Percentiles rank a stretch among this genome's conserved stretches.
Evolutionary conservation across 441 rosid genomes (phyloP).

Genomic region (Isatis lusitanica): DNA sequence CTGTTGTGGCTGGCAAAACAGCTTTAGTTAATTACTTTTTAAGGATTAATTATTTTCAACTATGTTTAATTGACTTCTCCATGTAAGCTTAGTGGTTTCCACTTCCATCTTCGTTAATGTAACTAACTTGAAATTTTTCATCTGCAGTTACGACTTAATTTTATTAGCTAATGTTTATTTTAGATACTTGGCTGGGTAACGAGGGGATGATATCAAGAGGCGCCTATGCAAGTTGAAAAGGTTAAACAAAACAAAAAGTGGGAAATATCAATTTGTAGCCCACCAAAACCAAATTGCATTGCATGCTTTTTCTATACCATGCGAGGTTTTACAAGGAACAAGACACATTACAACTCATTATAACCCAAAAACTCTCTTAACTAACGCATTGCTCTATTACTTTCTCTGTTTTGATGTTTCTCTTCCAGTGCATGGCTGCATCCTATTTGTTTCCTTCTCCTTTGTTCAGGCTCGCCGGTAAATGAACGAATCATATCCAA

Average conservation of each 20-base stretch:
- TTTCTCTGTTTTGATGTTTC: too few species aligned
- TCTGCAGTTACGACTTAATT: not conserved
- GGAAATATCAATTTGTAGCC: not conserved
- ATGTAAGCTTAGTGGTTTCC: slow-evolving; percentile 11
- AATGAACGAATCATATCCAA: too few species aligned
- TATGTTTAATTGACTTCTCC: slow-evolving; percentile 9
- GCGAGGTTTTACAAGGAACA: not conserved
- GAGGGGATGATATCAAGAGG: not conserved
- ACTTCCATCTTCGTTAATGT: not conserved
- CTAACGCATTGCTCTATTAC: too few species aligned
- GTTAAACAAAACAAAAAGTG: not conserved
- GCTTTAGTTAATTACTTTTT: not conserved
- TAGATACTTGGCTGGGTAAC: not conserved
- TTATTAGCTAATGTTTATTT: not conserved
- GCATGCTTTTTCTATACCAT: not conserved
- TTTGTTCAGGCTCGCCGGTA: too few species aligned
- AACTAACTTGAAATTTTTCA: not conserved
- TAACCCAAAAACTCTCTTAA: too few species aligned
- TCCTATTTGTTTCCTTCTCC: too few species aligned
- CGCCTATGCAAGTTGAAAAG: not conserved
- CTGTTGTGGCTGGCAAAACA: slow-evolving; percentile 10
- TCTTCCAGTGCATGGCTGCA: too few species aligned
- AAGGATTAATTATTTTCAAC: not conserved
- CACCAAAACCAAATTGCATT: not conserved
- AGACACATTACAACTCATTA: not conserved